A percentile compares a stretch with the other conserved stretches of the same genome.
These are phyloP conservation scores for Lachnellula suecica DNA, from an alignment of 2,329 filamentous ascomycete species.

Conservation along the genomic window DNA sequence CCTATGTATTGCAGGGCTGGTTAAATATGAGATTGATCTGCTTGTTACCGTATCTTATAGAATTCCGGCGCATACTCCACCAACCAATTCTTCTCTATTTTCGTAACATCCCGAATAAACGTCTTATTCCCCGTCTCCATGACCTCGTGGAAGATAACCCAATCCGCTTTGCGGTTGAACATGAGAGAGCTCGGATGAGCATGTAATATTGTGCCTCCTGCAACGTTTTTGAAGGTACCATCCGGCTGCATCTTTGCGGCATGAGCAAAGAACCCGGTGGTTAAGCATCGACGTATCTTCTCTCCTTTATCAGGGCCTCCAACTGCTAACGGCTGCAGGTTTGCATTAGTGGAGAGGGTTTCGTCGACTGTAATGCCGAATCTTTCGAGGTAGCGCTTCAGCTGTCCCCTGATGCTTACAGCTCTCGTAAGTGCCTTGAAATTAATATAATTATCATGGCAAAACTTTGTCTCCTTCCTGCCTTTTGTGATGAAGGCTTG, in stretches of 20 bases:
- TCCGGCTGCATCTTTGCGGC: constrained; percentile 92
- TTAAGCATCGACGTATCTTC: constrained; percentile 79
- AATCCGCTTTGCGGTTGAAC: constrained; percentile 95
- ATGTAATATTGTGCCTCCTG: constrained; percentile 73
- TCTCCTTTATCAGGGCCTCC: constrained; percentile 58
- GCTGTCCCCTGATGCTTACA: constrained; percentile 81
- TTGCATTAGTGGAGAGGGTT: constrained; percentile 43
- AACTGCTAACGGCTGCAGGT: constrained; percentile 33
- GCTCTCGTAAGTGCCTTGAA: constrained; percentile 81
- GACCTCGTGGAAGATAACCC: constrained; percentile 94
- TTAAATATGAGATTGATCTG: not conserved
- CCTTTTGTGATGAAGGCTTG: constrained; percentile 82
- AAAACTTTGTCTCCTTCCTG: constrained; percentile 82
- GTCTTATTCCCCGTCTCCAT: constrained; percentile 87
- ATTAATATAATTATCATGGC: constrained; percentile 82
- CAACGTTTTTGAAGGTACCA: constrained; percentile 85
- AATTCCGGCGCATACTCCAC: constrained; percentile 84
- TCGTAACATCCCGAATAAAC: constrained; percentile 89
- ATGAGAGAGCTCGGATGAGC: constrained; percentile 91
- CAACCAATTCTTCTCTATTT: constrained; percentile 91
- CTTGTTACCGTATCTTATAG: constrained; percentile 56
- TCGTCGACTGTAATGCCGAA: constrained; percentile 75
- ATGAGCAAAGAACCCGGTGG: constrained; percentile 89
- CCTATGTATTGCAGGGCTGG: not conserved
- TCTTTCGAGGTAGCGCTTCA: constrained; percentile 83